phyloP scores from a whole-genome alignment of 164 flowering plant species.

The Kingdonia uniflora region DNA sequence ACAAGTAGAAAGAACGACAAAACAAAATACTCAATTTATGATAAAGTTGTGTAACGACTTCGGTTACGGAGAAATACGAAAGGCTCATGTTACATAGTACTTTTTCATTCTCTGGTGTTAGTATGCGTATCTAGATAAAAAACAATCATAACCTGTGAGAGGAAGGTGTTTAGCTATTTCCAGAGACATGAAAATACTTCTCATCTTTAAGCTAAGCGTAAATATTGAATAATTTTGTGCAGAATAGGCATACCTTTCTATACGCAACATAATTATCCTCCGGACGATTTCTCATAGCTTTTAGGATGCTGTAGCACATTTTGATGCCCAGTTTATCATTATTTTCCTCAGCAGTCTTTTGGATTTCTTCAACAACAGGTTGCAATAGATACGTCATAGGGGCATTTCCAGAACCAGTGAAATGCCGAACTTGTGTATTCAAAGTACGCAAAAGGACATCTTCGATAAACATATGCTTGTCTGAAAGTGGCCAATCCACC shows the following conservation, averaged over 20 bases:
- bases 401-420: slow-evolving; percentile 78
- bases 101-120: no score
- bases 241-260: slow-evolving; percentile 57
- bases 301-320: slow-evolving; percentile 58
- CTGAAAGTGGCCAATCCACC: slow-evolving; percentile 56
- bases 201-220: no score
- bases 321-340: slow-evolving; percentile 34
- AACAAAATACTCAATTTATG: no score
- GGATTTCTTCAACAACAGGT: slow-evolving; percentile 81
- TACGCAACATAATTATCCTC: slow-evolving; percentile 96
- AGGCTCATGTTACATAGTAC: no score
- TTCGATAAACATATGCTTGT: slow-evolving; percentile 84
- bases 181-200: no score
- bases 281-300: slow-evolving; percentile 66
- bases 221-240: neutral
- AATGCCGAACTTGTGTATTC: slow-evolving; percentile 68
- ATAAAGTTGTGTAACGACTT: no score
- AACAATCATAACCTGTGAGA: no score
- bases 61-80: no score
- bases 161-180: no score
- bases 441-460: slow-evolving; percentile 71
- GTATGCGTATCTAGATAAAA: no score
- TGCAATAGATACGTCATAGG: slow-evolving; percentile 70
- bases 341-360: slow-evolving; percentile 38
- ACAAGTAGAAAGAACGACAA: no score